Conservation (phyloP, 805 yeast genomes). For the Cyberlindnera saturnus region DNA sequence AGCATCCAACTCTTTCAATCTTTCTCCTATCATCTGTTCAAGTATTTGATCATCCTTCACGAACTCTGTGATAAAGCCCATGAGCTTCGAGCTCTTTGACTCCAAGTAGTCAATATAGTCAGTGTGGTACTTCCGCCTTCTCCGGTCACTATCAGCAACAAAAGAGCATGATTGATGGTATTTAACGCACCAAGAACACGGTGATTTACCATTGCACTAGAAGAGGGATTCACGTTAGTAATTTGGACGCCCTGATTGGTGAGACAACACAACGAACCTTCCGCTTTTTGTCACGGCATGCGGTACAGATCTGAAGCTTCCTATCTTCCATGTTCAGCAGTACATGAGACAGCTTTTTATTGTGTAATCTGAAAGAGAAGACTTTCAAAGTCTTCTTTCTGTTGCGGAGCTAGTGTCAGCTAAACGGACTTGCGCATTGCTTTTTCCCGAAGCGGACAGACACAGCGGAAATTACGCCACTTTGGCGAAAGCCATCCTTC, state of each 20-base stretch:
- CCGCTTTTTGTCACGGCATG: neutral
- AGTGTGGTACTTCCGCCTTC: conserved; percentile 29
- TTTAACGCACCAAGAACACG: conserved; percentile 1
- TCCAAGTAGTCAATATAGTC: conserved; percentile 27
- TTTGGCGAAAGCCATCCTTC: no score
- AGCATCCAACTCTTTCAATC: conserved; percentile 2
- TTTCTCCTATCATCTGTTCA: conserved; percentile 1
- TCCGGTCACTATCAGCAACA: conserved; percentile 18
- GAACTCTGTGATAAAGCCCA: conserved; percentile 18
- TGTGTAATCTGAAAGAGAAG: no score
- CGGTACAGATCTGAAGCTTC: no score
- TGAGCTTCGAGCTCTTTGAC: conserved; percentile 17
- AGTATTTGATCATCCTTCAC: conserved; percentile 20
- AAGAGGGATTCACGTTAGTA: neutral
- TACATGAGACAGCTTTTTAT: no score
- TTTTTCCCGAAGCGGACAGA: no score
- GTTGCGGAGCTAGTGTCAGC: no score
- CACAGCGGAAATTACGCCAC: no score
- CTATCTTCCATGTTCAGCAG: no score
- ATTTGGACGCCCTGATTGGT: neutral
- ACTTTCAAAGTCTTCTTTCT: no score
- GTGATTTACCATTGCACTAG: conserved; percentile 5
- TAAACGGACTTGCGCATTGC: no score
- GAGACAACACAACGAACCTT: neutral
- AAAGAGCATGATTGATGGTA: conserved; percentile 1